Conservation (phyloP, 2,329 filamentous ascomycete species). For the Pyricularia sp. region DNA sequence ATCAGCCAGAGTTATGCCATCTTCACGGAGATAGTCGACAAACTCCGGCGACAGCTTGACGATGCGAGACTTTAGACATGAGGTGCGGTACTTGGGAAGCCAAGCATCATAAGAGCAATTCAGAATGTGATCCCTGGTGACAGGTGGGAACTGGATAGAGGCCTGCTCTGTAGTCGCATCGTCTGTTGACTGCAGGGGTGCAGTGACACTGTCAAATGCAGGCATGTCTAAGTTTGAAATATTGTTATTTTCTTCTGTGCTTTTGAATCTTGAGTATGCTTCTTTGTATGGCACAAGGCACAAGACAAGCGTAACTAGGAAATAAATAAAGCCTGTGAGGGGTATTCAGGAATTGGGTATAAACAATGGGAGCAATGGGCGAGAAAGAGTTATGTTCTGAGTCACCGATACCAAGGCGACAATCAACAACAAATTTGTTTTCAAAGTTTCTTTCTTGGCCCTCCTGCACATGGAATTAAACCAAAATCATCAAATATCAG, state of each 20-base stretch:
- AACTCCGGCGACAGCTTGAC: conserved; percentile 66
- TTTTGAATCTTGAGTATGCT: not conserved
- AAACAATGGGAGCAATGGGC: not conserved
- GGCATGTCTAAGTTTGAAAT: conserved; percentile 16
- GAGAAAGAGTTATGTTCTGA: not conserved
- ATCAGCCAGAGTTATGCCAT: conserved; percentile 79
- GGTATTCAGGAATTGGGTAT: not conserved
- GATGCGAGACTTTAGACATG: conserved; percentile 75
- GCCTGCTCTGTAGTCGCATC: not conserved
- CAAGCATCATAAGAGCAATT: conserved; percentile 91
- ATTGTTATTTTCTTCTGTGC: not conserved
- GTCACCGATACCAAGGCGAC: not conserved
- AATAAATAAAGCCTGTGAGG: not conserved
- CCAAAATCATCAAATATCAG: not conserved
- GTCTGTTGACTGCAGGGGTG: not conserved
- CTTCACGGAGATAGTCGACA: conserved; percentile 75
- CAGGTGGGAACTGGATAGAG: conserved; percentile 60
- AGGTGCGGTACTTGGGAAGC: conserved; percentile 71
- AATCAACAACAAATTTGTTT: not conserved
- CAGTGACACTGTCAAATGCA: conserved; percentile 9
- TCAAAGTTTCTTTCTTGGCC: not conserved
- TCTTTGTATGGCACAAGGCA: no score
- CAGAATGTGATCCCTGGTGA: conserved; percentile 75
- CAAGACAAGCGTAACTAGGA: not conserved
- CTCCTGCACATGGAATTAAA: not conserved